These are phyloP conservation scores for Penicillium sp. DNA, from an alignment of 2,329 filamentous ascomycete genomes.

Conservation along the genomic window DNA sequence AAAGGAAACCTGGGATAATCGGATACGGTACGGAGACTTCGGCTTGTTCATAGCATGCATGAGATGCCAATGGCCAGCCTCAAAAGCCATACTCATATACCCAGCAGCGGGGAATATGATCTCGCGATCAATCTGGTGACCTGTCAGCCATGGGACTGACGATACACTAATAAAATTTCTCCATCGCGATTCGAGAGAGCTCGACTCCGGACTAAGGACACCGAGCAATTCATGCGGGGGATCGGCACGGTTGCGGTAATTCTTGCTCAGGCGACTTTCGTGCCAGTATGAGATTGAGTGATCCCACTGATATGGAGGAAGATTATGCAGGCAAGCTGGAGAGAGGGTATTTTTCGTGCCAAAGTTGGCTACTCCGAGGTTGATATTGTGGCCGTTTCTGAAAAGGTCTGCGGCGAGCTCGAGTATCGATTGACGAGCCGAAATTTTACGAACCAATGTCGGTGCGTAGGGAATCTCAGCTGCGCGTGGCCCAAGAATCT, in stretches of 20 bases:
- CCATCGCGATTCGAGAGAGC: constrained; percentile 30
- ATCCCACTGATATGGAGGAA: constrained; percentile 35
- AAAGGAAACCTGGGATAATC: too few species aligned
- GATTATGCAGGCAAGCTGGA: constrained; percentile 11
- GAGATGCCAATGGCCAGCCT: too few species aligned
- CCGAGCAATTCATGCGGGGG: constrained; percentile 34
- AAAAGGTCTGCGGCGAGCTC: too few species aligned
- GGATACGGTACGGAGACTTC: too few species aligned
- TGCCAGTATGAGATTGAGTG: constrained; percentile 32
- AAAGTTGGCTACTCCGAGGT: background rate
- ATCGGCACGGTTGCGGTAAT: constrained; percentile 22
- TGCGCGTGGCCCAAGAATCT: background rate
- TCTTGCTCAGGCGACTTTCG: constrained; percentile 29
- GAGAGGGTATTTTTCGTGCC: too few species aligned
- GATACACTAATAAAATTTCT: constrained; percentile 30
- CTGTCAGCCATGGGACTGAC: constrained; percentile 36
- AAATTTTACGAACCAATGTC: background rate
- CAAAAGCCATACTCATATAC: constrained; percentile 36
- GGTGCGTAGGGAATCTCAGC: background rate
- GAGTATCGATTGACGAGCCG: too few species aligned
- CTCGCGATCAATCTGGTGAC: constrained; percentile 31
- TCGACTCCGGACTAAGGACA: constrained; percentile 8
- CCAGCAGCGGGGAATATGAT: constrained; percentile 36
- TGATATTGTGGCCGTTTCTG: background rate
- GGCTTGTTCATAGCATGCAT: too few species aligned